Evolutionary conservation across 2,329 filamentous ascomycete species (phyloP).

Genomic region (Ploettnerulaceae sp.): DNA sequence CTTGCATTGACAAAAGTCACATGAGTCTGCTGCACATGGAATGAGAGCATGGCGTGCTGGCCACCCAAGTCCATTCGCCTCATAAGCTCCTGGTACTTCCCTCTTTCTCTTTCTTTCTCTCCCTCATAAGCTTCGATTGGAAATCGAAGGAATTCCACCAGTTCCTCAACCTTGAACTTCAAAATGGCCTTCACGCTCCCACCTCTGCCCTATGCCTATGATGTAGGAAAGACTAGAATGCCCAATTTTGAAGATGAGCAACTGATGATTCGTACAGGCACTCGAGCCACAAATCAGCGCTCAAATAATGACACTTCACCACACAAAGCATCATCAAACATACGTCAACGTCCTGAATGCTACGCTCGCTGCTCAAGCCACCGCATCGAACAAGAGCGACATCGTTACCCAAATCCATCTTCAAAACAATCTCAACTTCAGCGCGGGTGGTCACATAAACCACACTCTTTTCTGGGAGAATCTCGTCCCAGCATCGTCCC

Average conservation of each 20-base stretch:
- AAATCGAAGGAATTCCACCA: no score
- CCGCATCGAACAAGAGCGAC: constrained; percentile 52
- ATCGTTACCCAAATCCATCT: constrained; percentile 61
- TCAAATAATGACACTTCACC: constrained; percentile 79
- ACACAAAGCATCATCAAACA: constrained; percentile 73
- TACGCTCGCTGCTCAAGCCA: constrained; percentile 54
- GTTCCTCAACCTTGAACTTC: no score
- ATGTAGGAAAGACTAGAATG: constrained; percentile 7
- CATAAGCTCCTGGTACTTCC: no score
- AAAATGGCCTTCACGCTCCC: constrained; percentile 52
- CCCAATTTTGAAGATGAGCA: neutral
- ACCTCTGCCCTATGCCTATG: constrained; percentile 54
- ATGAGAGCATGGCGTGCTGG: no score
- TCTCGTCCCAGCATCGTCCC: constrained; percentile 56
- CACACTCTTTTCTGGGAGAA: constrained; percentile 92
- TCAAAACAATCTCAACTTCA: constrained; percentile 74
- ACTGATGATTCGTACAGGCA: constrained; percentile 42
- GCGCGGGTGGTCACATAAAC: constrained; percentile 90
- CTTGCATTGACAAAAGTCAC: no score
- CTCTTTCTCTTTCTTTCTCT: no score
- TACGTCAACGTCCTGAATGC: constrained; percentile 74
- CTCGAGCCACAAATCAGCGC: constrained; percentile 69
- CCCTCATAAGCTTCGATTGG: no score
- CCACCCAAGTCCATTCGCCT: no score
- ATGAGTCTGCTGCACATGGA: no score